Evolutionary conservation across 305 asterid genomes (phyloP), one percentile per base, ranked within the genome.

Genomic region (Euphrasia arctica): DNA sequence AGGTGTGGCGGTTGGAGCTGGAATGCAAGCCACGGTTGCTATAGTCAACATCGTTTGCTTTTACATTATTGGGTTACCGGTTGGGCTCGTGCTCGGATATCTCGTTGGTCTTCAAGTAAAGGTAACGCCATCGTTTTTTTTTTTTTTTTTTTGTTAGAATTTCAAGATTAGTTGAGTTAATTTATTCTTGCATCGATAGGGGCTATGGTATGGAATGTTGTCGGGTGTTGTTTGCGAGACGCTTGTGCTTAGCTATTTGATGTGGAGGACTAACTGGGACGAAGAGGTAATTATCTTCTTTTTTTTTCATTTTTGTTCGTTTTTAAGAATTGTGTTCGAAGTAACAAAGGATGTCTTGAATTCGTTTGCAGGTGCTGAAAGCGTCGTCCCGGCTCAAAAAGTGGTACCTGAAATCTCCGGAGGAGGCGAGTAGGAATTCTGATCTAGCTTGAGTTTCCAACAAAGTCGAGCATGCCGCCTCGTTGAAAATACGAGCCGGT

Each of bases 1-100:
- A 91, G 96, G 96, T 11, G 95, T 86, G 18, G 98, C 98, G 3
- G 83, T 91, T 3, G 98, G 98, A 70, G 93, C 96, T 13, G 98
- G 98, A 48, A 51, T 88, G 73, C 98, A 89, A 68, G 70, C 84
- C 47, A 78, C 73, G 2, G 96, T 89, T 5, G 95, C 98, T 4
- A 34, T 82, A 27, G 68, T 87, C 66, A 89, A 87, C 75, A 55
- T 83, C 0, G 80, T 78, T 57, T 87, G 91, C 83, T 89, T 77
- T 75, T 89, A 89, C 74, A 0, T 87, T 47, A 85, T 89, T 48
- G 97, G 97, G 64, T 47, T 87, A 56, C 97, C 95, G 0, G 13
- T 85, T 29, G 97, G 97, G 29, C 72, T 74, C 58, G 63, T 87
- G 50, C 91, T 90, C 66, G 97, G 90, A 69, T 90, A 90, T 67